Percentiles rank a stretch among this genome's conserved stretches.
These are phyloP conservation scores for Tetrahymena thermophila DNA, from an alignment of 73 alveolate genomes.

Conservation along the genomic window DNA sequence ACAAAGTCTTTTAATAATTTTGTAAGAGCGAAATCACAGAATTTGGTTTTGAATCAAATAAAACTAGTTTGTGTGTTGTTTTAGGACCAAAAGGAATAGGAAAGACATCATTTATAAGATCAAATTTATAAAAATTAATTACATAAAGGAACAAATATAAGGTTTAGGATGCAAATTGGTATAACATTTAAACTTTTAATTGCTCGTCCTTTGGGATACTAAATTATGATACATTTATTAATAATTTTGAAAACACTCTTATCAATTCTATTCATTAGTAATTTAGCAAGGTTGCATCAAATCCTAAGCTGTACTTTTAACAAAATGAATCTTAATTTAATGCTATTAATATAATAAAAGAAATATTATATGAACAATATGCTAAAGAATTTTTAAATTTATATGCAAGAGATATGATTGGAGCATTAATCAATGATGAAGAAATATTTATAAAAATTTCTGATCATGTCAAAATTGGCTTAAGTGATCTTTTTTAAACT, in stretches of 20 bases:
- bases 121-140: neutral
- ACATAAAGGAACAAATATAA: neutral
- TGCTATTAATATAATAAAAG: neutral
- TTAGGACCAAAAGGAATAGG: neutral
- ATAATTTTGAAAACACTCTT: neutral
- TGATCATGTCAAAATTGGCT: neutral
- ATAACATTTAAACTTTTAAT: neutral
- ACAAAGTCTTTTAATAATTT: neutral
- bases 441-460: neutral
- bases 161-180: neutral
- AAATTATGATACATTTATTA: neutral
- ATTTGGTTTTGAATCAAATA: neutral
- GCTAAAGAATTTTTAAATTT: neutral
- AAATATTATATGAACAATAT: neutral
- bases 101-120: neutral
- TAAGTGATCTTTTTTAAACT: neutral
- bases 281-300: neutral
- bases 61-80: neutral
- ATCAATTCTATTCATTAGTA: neutral
- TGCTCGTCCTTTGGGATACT: neutral
- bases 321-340: neutral
- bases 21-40: neutral
- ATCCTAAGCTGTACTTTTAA: neutral
- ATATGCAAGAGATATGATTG: neutral
- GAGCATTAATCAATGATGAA: neutral